A percentile compares a stretch with the other conserved stretches of the same genome.
These are phyloP conservation scores for Tephrocybe sp. DNA, from an alignment of 768 basidiomycete species.

Conservation along the genomic window DNA sequence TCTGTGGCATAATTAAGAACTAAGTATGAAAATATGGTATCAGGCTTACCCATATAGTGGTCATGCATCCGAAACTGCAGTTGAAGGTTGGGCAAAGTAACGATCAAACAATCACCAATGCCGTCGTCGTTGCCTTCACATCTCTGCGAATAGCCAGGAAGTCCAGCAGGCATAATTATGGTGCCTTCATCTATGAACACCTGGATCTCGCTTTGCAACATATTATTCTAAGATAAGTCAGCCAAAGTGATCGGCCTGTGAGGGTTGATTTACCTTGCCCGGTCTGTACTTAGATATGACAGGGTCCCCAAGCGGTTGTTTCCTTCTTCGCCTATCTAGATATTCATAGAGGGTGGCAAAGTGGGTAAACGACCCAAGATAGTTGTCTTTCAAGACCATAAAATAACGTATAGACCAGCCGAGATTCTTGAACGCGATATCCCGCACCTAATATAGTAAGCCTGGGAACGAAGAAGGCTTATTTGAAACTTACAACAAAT, in stretches of 20 bases:
- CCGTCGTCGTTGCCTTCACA: slow-evolving; percentile 29
- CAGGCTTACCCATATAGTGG: slow-evolving; percentile 70
- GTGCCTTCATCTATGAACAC: slow-evolving; percentile 52
- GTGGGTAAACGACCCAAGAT: slow-evolving; percentile 92
- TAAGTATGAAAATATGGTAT: neutral
- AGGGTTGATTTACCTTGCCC: slow-evolving; percentile 56
- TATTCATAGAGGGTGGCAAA: slow-evolving; percentile 90
- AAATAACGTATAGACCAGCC: slow-evolving; percentile 91
- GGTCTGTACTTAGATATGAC: slow-evolving; percentile 77
- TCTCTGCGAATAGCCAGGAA: slow-evolving; percentile 58
- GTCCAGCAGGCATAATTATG: slow-evolving; percentile 64
- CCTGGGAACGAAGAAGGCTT: neutral
- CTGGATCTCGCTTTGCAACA: slow-evolving; percentile 72
- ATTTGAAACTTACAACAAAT: slow-evolving; percentile 51
- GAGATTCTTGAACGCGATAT: slow-evolving; percentile 64
- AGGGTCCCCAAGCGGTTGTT: slow-evolving; percentile 75
- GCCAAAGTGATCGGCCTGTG: neutral
- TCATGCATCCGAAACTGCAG: slow-evolving; percentile 81
- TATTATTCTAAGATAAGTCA: slow-evolving; percentile 61
- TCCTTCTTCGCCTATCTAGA: slow-evolving; percentile 61
- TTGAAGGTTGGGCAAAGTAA: slow-evolving; percentile 69
- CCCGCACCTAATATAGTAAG: slow-evolving; percentile 37
- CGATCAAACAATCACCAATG: slow-evolving; percentile 53
- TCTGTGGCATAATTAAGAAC: slow-evolving; percentile 43
- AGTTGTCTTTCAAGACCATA: slow-evolving; percentile 90